A percentile compares a stretch with the other conserved stretches of the same genome.
These are phyloP conservation scores for Rhodotorula mucilaginosa DNA, from an alignment of 1,284 basidiomycete genomes.

Conservation along the genomic window DNA sequence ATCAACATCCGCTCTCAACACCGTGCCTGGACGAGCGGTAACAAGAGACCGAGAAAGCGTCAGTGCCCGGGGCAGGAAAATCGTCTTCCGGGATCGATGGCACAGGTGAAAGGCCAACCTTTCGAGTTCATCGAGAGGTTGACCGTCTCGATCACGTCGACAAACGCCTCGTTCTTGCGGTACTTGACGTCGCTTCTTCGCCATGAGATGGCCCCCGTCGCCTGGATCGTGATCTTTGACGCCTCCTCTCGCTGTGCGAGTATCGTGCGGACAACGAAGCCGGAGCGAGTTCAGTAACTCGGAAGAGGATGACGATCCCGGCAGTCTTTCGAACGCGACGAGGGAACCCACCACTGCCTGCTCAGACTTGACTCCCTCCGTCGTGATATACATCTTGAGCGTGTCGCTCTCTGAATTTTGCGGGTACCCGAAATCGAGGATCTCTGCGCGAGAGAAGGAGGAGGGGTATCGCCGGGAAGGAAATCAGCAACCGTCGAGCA, in stretches of 20 bases:
- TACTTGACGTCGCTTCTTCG: slow-evolving; percentile 91
- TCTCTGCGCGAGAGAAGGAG: slow-evolving; percentile 60
- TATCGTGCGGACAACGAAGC: neutral
- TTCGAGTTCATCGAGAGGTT: slow-evolving; percentile 96
- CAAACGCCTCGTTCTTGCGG: slow-evolving; percentile 97
- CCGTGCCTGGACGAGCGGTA: slow-evolving; percentile 70
- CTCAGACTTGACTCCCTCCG: slow-evolving; percentile 86
- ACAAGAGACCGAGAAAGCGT: slow-evolving; percentile 33
- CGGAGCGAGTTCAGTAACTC: neutral
- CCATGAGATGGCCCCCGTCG: slow-evolving; percentile 93
- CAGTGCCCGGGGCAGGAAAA: neutral
- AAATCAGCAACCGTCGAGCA: neutral
- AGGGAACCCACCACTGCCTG: slow-evolving; percentile 61
- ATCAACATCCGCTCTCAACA: slow-evolving; percentile 94
- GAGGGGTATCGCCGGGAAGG: too few species aligned
- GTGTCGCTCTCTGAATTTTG: slow-evolving; percentile 98
- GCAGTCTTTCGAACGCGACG: neutral
- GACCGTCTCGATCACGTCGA: slow-evolving; percentile 94
- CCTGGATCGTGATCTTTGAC: slow-evolving; percentile 92
- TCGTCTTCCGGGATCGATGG: too few species aligned
- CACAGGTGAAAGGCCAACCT: too few species aligned
- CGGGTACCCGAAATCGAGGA: slow-evolving; percentile 98
- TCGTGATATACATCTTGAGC: slow-evolving; percentile 95
- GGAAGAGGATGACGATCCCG: neutral
- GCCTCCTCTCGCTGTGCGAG: slow-evolving; percentile 74